phyloP scores from a whole-genome alignment of 2,329 filamentous ascomycete species.

The Blastomyces parvus region DNA sequence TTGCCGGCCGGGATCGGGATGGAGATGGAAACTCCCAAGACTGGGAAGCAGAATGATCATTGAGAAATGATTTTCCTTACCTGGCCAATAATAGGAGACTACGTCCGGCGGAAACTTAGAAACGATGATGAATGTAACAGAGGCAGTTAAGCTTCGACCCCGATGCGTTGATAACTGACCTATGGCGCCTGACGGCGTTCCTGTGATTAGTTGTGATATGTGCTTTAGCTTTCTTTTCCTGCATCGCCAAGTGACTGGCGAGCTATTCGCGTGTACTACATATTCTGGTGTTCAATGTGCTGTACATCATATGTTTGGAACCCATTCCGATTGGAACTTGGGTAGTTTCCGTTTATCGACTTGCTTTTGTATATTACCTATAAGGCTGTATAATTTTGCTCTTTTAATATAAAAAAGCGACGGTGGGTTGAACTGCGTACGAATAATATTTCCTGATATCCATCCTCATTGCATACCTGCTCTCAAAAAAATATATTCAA shows the following conservation, averaged over 20 bases:
- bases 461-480: no score
- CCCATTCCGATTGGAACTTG: neutral
- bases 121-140: neutral
- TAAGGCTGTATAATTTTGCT: neutral
- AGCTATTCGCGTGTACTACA: neutral
- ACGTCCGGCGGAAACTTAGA: neutral
- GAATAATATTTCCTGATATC: no score
- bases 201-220: neutral
- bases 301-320: neutral
- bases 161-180: neutral
- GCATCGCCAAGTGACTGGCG: neutral
- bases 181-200: neutral
- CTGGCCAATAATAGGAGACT: neutral
- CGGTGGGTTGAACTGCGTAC: no score
- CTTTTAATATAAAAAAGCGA: neutral
- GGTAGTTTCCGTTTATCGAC: neutral
- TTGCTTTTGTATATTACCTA: neutral
- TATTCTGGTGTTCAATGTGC: neutral
- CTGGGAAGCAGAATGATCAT: neutral
- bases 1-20: constrained; percentile 10
- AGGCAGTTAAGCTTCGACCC: neutral
- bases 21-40: neutral
- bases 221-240: neutral
- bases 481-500: no score
- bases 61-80: neutral